Evolutionary conservation across 208 protist genomes (phyloP).

Genomic region (Leishmania martiniquensis): DNA sequence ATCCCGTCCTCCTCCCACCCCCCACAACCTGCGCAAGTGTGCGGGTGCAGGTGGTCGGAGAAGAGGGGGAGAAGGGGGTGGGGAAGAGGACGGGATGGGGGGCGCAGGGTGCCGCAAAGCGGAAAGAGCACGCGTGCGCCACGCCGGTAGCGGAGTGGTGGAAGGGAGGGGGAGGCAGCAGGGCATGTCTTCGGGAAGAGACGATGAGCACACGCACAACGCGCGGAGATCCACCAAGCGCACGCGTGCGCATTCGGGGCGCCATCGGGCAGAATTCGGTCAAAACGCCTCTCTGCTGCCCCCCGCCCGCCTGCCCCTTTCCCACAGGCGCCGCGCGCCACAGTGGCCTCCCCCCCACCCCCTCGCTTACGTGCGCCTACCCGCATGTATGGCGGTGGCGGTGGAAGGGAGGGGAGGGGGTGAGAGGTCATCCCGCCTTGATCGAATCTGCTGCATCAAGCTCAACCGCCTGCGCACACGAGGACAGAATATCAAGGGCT

Average conservation of each 20-base stretch:
- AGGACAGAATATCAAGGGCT: constrained; percentile 50
- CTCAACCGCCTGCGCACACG: constrained; percentile 52
- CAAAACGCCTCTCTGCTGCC: no score
- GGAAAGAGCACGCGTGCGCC: neutral
- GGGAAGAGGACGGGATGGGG: no score
- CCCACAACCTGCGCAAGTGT: no score
- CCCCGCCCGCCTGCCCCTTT: neutral
- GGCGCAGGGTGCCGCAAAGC: no score
- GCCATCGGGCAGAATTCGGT: neutral
- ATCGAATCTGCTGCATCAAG: constrained; percentile 7
- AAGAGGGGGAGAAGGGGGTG: no score
- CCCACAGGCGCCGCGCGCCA: neutral
- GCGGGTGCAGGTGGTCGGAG: no score
- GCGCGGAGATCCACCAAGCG: neutral
- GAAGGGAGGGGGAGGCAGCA: neutral
- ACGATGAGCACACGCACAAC: neutral
- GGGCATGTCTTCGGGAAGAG: neutral
- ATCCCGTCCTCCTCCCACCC: no score
- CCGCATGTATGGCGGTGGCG: no score
- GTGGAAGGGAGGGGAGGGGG: neutral
- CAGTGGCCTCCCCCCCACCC: neutral
- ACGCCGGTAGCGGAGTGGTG: neutral
- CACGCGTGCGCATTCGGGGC: neutral
- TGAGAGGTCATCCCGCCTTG: neutral
- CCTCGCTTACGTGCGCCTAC: neutral